Evolutionary conservation across 208 protist genomes (phyloP).

Genomic region (Leishmania tropica): DNA sequence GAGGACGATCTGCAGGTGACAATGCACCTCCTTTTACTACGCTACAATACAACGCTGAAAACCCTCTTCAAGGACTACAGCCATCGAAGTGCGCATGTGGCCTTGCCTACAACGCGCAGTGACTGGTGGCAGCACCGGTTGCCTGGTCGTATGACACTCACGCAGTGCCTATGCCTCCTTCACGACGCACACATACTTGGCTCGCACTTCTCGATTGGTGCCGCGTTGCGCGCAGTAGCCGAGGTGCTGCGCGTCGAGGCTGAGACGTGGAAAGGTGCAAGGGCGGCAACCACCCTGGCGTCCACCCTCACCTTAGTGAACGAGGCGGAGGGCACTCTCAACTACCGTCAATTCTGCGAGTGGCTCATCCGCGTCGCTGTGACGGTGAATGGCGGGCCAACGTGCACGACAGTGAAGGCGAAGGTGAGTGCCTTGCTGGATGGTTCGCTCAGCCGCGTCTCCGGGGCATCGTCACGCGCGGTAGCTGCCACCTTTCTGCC

Average conservation of each 20-base stretch:
- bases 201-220: slow-evolving; percentile 44
- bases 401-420: slow-evolving; percentile 28
- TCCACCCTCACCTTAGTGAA: slow-evolving; percentile 30
- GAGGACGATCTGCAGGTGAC: slow-evolving; percentile 19
- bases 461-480: slow-evolving; percentile 11
- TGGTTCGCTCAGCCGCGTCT: slow-evolving; percentile 17
- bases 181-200: slow-evolving; percentile 62
- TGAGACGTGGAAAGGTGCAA: slow-evolving; percentile 1
- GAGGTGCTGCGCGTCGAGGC: slow-evolving; percentile 41
- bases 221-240: slow-evolving; percentile 56
- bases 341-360: slow-evolving; percentile 88
- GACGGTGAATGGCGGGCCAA: slow-evolving; percentile 47
- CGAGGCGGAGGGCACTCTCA: slow-evolving; percentile 48
- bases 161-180: slow-evolving; percentile 73
- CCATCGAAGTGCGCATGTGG: slow-evolving; percentile 34
- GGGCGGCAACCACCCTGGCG: slow-evolving; percentile 1
- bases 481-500: slow-evolving; percentile 32
- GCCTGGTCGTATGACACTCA: slow-evolving; percentile 58
- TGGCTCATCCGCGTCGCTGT: slow-evolving; percentile 67
- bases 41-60: slow-evolving; percentile 74
- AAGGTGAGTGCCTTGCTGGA: slow-evolving; percentile 66
- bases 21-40: slow-evolving; percentile 53
- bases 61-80: slow-evolving; percentile 62
- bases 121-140: slow-evolving; percentile 83
- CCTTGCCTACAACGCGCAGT: slow-evolving; percentile 54